phyloP scores from a whole-genome alignment of 306 rosid species.

The Bauhinia variegata region DNA sequence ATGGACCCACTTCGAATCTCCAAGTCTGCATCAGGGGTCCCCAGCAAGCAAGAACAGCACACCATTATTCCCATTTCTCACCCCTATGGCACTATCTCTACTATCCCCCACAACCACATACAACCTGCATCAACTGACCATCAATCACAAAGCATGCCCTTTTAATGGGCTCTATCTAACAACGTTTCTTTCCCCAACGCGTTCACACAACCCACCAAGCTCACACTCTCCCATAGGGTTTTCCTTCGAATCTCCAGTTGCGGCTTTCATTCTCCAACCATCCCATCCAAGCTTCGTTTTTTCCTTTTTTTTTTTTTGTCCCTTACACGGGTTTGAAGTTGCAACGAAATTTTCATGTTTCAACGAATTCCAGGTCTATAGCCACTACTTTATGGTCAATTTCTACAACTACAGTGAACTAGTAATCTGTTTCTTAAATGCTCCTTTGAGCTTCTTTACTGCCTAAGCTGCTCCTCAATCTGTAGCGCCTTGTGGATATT shows the following conservation, averaged over 20 bases:
- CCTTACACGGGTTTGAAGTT: neutral
- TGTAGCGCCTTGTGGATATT: neutral
- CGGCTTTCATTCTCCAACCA: neutral
- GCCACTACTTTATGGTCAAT: constrained; percentile 16
- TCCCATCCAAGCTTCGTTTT: constrained; percentile 2
- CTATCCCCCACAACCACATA: constrained; percentile 17
- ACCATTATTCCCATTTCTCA: neutral
- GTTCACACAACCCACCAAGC: neutral
- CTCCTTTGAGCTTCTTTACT: constrained; percentile 26
- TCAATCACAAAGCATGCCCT: constrained; percentile 20
- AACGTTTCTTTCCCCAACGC: neutral
- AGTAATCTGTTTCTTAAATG: constrained; percentile 28
- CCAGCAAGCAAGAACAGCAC: constrained; percentile 34
- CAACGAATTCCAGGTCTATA: constrained; percentile 6
- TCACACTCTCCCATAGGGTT: constrained; percentile 20
- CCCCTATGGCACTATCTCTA: constrained; percentile 6
- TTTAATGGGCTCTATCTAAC: constrained; percentile 26
- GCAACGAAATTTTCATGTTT: constrained; percentile 20
- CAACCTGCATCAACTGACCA: neutral
- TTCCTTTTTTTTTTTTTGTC: too few species aligned
- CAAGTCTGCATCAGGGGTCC: neutral
- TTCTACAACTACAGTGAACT: constrained; percentile 30
- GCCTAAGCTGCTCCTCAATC: constrained; percentile 22
- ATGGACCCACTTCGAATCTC: constrained; percentile 21
- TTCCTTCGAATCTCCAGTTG: constrained; percentile 8